Evolutionary conservation across 306 rosid genomes (phyloP).

Genomic region (Vigna unguiculata): DNA sequence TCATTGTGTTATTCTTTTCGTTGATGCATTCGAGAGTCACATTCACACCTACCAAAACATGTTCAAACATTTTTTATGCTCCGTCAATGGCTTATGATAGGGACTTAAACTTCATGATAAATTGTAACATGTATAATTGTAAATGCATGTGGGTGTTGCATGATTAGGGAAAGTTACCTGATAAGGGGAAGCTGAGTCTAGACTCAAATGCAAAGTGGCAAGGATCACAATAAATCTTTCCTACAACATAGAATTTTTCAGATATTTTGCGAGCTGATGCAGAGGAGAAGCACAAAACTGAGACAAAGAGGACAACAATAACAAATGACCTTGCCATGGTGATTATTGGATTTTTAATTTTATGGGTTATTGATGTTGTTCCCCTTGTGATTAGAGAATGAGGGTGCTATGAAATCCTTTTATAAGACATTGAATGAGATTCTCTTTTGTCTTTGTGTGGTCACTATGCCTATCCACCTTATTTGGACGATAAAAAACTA

Average conservation of each 20-base stretch:
- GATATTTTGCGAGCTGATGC: conserved; percentile 11
- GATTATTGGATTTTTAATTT: not conserved
- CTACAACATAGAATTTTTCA: conserved; percentile 41
- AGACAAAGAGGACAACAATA: conserved; percentile 40
- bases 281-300: conserved; percentile 46
- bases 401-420: not conserved
- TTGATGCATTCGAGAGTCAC: conserved; percentile 46
- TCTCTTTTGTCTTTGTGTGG: conserved; percentile 15
- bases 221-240: conserved; percentile 66
- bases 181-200: conserved; percentile 47
- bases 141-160: not conserved
- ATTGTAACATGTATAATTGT: not conserved
- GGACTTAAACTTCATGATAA: too few relatives aligned
- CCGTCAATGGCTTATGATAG: too few relatives aligned
- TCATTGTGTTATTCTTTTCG: not conserved
- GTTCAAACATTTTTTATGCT: too few relatives aligned
- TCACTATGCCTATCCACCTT: not conserved
- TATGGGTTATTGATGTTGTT: not conserved
- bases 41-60: conserved; percentile 41
- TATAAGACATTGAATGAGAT: conserved; percentile 25
- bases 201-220: conserved; percentile 57
- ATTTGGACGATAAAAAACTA: too few relatives aligned
- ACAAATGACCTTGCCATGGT: conserved; percentile 47
- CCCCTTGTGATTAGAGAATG: conserved; percentile 38
- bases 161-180: conserved; percentile 32